phyloP scores from a whole-genome alignment of 345 rosid species.

The Populus tremula region DNA sequence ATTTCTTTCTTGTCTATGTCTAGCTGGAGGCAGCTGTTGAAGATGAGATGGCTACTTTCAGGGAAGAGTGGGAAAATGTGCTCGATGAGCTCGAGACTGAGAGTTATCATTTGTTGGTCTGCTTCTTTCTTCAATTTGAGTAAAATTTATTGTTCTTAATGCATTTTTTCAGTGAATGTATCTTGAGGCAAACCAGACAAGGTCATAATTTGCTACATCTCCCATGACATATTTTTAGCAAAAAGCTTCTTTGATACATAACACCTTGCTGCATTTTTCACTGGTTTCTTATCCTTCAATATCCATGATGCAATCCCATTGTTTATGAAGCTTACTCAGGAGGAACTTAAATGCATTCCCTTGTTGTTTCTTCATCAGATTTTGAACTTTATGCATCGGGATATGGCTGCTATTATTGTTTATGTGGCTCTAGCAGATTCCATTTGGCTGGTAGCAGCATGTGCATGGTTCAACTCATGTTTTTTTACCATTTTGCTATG shows the following conservation, averaged over 20 bases:
- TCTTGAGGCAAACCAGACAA: background rate
- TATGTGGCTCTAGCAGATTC: background rate
- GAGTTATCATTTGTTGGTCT: conserved; percentile 85
- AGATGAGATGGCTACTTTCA: conserved; percentile 71
- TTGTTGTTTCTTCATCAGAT: background rate
- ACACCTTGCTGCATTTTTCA: background rate
- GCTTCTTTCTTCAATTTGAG: conserved; percentile 36
- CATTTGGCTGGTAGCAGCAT: background rate
- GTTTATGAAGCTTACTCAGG: background rate
- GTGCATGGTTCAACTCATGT: background rate
- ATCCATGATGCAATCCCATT: background rate
- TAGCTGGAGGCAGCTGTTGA: conserved; percentile 78
- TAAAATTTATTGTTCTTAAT: conserved; percentile 22
- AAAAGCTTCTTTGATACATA: background rate
- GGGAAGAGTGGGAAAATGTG: conserved; percentile 86
- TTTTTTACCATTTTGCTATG: background rate
- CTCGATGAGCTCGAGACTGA: conserved; percentile 94
- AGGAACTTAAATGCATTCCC: background rate
- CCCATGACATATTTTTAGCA: background rate
- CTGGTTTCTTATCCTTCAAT: background rate
- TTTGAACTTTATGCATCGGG: background rate
- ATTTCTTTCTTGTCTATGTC: conserved; percentile 9
- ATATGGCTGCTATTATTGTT: background rate
- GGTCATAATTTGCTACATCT: background rate
- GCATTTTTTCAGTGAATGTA: conserved; percentile 13